These are phyloP conservation scores for Cryptococcus deneoformans DNA, from an alignment of 1,284 basidiomycete species.

Conservation along the genomic window DNA sequence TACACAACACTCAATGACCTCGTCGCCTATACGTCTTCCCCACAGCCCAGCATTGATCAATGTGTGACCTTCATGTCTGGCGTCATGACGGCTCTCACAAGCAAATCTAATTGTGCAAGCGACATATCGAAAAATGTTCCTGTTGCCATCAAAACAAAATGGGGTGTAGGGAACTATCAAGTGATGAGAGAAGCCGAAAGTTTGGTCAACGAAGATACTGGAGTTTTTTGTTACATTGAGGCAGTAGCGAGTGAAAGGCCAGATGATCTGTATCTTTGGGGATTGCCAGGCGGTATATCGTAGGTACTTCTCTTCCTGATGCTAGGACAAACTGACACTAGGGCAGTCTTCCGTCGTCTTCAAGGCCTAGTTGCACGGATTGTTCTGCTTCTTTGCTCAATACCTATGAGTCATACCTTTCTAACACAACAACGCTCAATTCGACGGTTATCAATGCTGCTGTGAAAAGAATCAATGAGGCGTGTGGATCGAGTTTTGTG, in stretches of 20 bases:
- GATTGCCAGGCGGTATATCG: slow-evolving; percentile 38
- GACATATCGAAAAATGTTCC: slow-evolving; percentile 22
- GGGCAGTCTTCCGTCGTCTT: slow-evolving; percentile 33
- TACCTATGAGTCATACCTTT: slow-evolving; percentile 21
- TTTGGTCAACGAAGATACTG: slow-evolving; percentile 31
- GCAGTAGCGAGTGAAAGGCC: slow-evolving; percentile 29
- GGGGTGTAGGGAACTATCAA: slow-evolving; percentile 41
- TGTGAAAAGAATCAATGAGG: slow-evolving; percentile 30
- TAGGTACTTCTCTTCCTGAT: slow-evolving; percentile 23
- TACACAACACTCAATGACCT: slow-evolving; percentile 63
- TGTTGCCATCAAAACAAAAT: slow-evolving; percentile 26
- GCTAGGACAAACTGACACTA: neutral
- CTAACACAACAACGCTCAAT: slow-evolving; percentile 35
- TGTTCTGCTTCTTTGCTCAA: slow-evolving; percentile 41
- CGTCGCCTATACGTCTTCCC: slow-evolving; percentile 45
- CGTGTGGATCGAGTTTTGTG: slow-evolving; percentile 38
- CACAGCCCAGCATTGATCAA: slow-evolving; percentile 15
- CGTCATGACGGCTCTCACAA: slow-evolving; percentile 18
- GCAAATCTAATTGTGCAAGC: slow-evolving; percentile 34
- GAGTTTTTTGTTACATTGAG: slow-evolving; percentile 45
- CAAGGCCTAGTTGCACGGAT: slow-evolving; percentile 42
- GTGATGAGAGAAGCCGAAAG: slow-evolving; percentile 36
- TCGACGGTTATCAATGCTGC: slow-evolving; percentile 29
- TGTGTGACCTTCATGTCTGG: slow-evolving; percentile 32
- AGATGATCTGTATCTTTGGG: slow-evolving; percentile 49